These are phyloP conservation scores for Arthrobotrys conoides DNA, from an alignment of 2,329 filamentous ascomycete genomes.

Conservation along the genomic window DNA sequence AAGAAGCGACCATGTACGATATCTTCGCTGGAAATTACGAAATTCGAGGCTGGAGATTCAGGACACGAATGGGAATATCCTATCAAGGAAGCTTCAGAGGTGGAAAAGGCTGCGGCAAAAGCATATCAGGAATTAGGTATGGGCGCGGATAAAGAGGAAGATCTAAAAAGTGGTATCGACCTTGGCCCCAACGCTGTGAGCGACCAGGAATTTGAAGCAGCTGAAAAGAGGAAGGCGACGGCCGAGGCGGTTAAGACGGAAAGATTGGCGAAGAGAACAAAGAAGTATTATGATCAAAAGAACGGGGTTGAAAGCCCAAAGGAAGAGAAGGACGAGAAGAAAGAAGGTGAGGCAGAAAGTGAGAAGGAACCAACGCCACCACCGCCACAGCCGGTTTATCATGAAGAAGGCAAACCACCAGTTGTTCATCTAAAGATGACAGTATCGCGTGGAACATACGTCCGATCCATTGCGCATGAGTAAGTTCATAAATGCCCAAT, in stretches of 20 bases:
- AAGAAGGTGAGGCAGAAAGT: conserved; percentile 13
- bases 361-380: conserved; percentile 47
- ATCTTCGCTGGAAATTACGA: conserved; percentile 80
- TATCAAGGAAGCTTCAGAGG: conserved; percentile 79
- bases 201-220: conserved; percentile 28
- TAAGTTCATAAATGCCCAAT: conserved; percentile 37
- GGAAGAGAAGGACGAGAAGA: conserved; percentile 1
- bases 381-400: conserved; percentile 49
- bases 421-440: conserved; percentile 89
- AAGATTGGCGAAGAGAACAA: conserved; percentile 14
- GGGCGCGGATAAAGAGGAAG: conserved; percentile 28
- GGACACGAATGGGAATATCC: conserved; percentile 78
- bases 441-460: conserved; percentile 96
- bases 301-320: not conserved
- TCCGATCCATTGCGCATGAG: conserved; percentile 92
- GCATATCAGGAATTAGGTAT: conserved; percentile 56
- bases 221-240: conserved; percentile 39
- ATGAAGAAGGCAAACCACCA: conserved; percentile 74
- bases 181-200: conserved; percentile 16
- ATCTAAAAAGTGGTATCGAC: conserved; percentile 12
- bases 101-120: conserved; percentile 70
- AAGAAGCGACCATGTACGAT: conserved; percentile 84
- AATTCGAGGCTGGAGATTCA: conserved; percentile 89
- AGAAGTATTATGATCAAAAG: conserved; percentile 15
- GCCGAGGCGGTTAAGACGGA: not conserved